These are phyloP conservation scores for Paramarasmius palmivorus DNA, from an alignment of 1,284 basidiomycete species.

Conservation along the genomic window DNA sequence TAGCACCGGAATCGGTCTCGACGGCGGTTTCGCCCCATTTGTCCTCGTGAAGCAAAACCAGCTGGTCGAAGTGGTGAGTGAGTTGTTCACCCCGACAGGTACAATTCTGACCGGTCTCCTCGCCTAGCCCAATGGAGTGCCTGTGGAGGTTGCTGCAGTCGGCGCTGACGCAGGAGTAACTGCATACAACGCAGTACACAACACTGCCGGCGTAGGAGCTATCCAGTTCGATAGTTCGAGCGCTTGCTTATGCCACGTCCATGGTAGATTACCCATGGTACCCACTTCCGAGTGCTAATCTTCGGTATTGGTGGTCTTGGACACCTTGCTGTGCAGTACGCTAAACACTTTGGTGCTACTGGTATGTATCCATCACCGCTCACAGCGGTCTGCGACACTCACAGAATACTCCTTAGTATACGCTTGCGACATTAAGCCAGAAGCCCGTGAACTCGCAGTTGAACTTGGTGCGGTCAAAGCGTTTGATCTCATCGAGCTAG, in stretches of 20 bases:
- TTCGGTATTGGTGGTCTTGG: slow-evolving; percentile 31
- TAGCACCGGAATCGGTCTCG: slow-evolving; percentile 20
- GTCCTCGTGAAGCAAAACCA: slow-evolving; percentile 16
- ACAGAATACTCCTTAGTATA: slow-evolving; percentile 16
- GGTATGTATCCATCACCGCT: too few relatives aligned
- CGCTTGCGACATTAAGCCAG: slow-evolving; percentile 25
- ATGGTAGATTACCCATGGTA: neutral
- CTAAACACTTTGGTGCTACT: slow-evolving; percentile 24
- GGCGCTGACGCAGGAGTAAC: slow-evolving; percentile 26
- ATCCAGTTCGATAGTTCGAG: neutral
- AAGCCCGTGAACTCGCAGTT: slow-evolving; percentile 22
- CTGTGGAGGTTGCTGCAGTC: slow-evolving; percentile 24
- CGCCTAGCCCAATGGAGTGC: slow-evolving; percentile 21
- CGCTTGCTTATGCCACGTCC: neutral
- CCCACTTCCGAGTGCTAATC: slow-evolving; percentile 23
- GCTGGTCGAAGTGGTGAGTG: slow-evolving; percentile 24
- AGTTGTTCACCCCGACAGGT: neutral
- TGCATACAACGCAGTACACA: slow-evolving; percentile 24
- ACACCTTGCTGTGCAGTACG: slow-evolving; percentile 28
- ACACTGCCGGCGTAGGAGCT: slow-evolving; percentile 19
- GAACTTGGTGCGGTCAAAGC: slow-evolving; percentile 25
- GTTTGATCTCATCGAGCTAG: slow-evolving; percentile 22
- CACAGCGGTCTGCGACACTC: too few relatives aligned
- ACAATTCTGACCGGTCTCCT: neutral
- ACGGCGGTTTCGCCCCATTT: slow-evolving; percentile 27